Percentiles rank a stretch among this genome's conserved stretches.
These are phyloP conservation scores for Chrysoporthe deuterocubensis DNA, from an alignment of 2,329 filamentous ascomycete species.

Conservation along the genomic window DNA sequence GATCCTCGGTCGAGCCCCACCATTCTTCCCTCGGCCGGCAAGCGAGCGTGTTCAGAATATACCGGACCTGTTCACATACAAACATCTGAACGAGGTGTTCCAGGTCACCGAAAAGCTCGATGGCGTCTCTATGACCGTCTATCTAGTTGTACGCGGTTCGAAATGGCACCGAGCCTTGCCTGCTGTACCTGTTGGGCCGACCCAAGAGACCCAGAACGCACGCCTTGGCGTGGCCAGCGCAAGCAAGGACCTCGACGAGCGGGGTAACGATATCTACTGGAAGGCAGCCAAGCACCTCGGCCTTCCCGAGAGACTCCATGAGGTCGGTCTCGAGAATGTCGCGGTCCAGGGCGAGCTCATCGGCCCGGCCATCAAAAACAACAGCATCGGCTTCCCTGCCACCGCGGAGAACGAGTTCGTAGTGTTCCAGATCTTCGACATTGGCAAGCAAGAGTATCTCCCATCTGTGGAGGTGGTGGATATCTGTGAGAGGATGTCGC, in stretches of 20 bases:
- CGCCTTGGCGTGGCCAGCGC: slow-evolving; percentile 34
- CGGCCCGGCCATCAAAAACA: slow-evolving; percentile 34
- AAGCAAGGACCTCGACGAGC: slow-evolving; percentile 30
- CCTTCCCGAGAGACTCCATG: slow-evolving; percentile 32
- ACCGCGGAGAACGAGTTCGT: slow-evolving; percentile 33
- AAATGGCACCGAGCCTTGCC: slow-evolving; percentile 31
- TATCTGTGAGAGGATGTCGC: slow-evolving; percentile 26
- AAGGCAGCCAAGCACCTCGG: slow-evolving; percentile 31
- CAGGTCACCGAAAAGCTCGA: slow-evolving; percentile 42
- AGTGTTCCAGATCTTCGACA: slow-evolving; percentile 36
- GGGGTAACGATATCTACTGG: slow-evolving; percentile 33
- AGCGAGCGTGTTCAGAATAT: slow-evolving; percentile 37
- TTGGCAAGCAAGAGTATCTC: slow-evolving; percentile 32
- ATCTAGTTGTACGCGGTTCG: slow-evolving; percentile 33
- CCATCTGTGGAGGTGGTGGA: slow-evolving; percentile 16
- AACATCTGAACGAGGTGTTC: slow-evolving; percentile 28
- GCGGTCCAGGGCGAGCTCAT: slow-evolving; percentile 39
- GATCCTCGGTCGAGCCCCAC: slow-evolving; percentile 31
- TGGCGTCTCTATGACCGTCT: slow-evolving; percentile 39
- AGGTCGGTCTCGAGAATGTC: slow-evolving; percentile 32
- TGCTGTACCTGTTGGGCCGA: slow-evolving; percentile 18
- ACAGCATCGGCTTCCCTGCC: slow-evolving; percentile 35
- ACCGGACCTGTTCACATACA: slow-evolving; percentile 27
- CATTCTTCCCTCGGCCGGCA: slow-evolving; percentile 36
- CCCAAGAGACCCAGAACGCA: slow-evolving; percentile 7